Base-by-base conservation (phyloP, 1,284 basidiomycete species). In the Phlebopus sp. region DNA sequence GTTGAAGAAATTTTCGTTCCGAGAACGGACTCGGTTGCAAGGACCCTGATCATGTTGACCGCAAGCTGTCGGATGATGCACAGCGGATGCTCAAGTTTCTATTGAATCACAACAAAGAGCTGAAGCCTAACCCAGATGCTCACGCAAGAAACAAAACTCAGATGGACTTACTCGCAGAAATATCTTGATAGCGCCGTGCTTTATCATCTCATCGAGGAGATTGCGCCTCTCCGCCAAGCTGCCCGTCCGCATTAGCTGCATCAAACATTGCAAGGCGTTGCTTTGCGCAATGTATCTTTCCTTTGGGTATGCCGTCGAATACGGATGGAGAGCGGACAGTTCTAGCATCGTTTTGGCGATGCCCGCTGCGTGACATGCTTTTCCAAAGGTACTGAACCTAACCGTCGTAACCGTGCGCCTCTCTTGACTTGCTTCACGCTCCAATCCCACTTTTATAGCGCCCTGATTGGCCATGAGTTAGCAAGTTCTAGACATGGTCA, bases 301-400 rank as follows among this genome's bases (percentile, higher is more conserved):
- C 21, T 52, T 47, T 5, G 35, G 36, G 13, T 43, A 29, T 35
- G 31, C 35, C 19, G 36, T 32, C 15, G 51, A 15, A 17, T 51
- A 51, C 9, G 31, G 23, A 27, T 40, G 37, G 13, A 39, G 50
- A 0, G 39, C 43, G 9, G 37, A 30, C 13, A 51, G 18, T 8
- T 15, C 44, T 3, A 62, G 39, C 47, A 64, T 50, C 4, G 57
- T 52, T 30, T 55, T 57, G 11, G 60, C 56, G 32, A 66, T 56
- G 4, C 63, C 63, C 10, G 56, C 43, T 7, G 53, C 38, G 21
- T 59, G 37, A n/a, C 56, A 58, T 37, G 55, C 54, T 19, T 51
- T 45, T 21, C 45, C 53, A 31, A 66, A 63, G 4, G 27, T 29
- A 39, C 56, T 54, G 31, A 58, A 58, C 31, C 54, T n/a, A n/a